Evolutionary conservation across 768 basidiomycete species (phyloP).

Genomic region (Podaxis sp.): DNA sequence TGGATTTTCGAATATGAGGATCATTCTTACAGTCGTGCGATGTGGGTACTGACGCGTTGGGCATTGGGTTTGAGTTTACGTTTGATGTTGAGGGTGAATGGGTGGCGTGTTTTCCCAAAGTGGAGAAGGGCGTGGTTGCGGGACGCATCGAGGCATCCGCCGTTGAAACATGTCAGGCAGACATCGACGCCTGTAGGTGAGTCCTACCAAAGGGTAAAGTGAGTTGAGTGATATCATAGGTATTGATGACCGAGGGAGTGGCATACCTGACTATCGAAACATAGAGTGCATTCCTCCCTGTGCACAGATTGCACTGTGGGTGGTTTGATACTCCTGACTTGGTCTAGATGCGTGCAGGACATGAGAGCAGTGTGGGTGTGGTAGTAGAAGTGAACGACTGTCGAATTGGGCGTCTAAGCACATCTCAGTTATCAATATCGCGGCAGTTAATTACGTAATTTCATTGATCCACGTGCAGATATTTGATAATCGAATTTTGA

Average conservation of each 20-base stretch:
- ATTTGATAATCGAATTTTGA: not conserved
- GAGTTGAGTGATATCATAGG: not conserved
- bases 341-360: constrained; percentile 51
- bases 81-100: constrained; percentile 76
- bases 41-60: constrained; percentile 53
- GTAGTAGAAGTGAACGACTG: not conserved
- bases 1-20: constrained; percentile 21
- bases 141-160: constrained; percentile 64
- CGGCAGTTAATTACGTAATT: not conserved
- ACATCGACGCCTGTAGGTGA: constrained; percentile 75
- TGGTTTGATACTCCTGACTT: constrained; percentile 43
- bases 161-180: constrained; percentile 92
- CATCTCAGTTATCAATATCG: not conserved
- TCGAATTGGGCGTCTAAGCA: not conserved
- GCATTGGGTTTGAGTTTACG: constrained; percentile 61
- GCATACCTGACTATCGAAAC: constrained; percentile 87
- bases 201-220: constrained; percentile 43
- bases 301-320: constrained; percentile 73
- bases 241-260: not conserved
- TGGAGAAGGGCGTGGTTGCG: constrained; percentile 77
- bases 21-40: not conserved
- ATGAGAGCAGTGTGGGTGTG: constrained; percentile 16
- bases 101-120: constrained; percentile 65
- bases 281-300: constrained; percentile 94
- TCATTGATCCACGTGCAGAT: not conserved